A percentile compares a stretch with the other conserved stretches of the same genome.
Conservation (phyloP, 768 basidiomycete species). For the Tremella yokohamensis region DNA sequence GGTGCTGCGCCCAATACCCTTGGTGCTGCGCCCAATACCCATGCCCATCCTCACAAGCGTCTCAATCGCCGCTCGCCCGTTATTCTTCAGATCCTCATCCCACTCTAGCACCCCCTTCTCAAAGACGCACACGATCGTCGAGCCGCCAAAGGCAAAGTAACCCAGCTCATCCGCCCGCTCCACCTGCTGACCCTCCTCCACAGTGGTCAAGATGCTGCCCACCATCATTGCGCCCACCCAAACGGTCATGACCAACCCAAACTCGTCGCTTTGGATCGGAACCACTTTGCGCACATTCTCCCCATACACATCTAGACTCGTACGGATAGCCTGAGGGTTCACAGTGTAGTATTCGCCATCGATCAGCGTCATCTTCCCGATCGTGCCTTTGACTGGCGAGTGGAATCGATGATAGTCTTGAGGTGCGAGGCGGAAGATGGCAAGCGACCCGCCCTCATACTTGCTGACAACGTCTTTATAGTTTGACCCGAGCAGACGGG, state of each 20-base stretch:
- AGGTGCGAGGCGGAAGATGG: constrained; percentile 62
- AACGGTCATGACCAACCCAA: constrained; percentile 87
- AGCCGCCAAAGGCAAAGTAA: constrained; percentile 93
- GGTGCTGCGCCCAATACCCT: too few species aligned
- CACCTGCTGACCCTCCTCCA: constrained; percentile 76
- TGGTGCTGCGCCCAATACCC: constrained; percentile 63
- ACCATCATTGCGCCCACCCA: constrained; percentile 57
- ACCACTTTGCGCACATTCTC: constrained; percentile 92
- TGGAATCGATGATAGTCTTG: constrained; percentile 93
- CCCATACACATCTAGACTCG: constrained; percentile 79
- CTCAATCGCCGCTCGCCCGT: constrained; percentile 80
- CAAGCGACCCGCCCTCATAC: constrained; percentile 76
- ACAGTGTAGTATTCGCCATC: constrained; percentile 94
- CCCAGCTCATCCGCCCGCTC: constrained; percentile 85
- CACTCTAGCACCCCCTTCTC: constrained; percentile 79
- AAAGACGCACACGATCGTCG: constrained; percentile 85
- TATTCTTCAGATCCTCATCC: constrained; percentile 85
- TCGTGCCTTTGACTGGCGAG: constrained; percentile 52
- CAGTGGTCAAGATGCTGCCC: constrained; percentile 80
- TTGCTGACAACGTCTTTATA: constrained; percentile 68
- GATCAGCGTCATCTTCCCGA: constrained; percentile 79
- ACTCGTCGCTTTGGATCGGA: constrained; percentile 81
- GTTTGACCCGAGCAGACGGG: constrained; percentile 70
- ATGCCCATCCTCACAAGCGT: constrained; percentile 83
- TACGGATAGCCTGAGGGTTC: constrained; percentile 93